Evolutionary conservation across 202 grass and related monocot species (phyloP).

Genomic region (Zoysia matrella): DNA sequence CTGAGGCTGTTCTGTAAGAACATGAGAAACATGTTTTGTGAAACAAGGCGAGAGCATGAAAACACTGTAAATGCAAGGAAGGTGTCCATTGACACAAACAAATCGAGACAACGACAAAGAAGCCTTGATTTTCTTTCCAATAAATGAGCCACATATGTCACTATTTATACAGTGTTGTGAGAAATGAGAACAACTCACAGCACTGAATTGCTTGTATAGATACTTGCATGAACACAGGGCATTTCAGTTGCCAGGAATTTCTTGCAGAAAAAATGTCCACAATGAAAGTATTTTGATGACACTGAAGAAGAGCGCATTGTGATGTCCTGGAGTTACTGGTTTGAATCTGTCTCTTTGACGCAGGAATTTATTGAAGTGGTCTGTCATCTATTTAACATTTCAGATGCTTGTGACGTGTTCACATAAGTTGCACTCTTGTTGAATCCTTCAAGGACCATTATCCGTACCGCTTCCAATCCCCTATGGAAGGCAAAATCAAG

Average conservation of each 20-base stretch:
- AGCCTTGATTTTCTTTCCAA: background rate
- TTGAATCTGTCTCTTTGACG: background rate
- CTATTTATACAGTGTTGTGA: background rate
- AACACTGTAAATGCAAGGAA: background rate
- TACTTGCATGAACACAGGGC: background rate
- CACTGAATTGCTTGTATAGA: conserved; percentile 12
- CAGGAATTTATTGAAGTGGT: too few species aligned
- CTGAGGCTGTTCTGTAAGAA: background rate
- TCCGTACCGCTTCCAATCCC: conserved; percentile 69
- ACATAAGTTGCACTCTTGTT: conserved; percentile 88
- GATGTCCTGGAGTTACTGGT: background rate
- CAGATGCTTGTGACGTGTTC: conserved; percentile 61
- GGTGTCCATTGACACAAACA: background rate
- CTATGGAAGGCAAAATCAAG: conserved; percentile 81
- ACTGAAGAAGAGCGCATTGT: background rate
- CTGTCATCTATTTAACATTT: conserved; percentile 73
- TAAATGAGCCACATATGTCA: background rate
- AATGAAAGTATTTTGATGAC: background rate
- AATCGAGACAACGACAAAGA: background rate
- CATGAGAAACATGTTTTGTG: background rate
- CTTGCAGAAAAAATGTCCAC: background rate
- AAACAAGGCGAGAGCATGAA: background rate
- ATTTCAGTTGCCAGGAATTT: conserved; percentile 2
- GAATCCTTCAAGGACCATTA: conserved; percentile 77
- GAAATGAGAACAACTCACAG: background rate